Evolutionary conservation across 1,284 basidiomycete genomes (phyloP).

Genomic region (Meripilus lineatus): DNA sequence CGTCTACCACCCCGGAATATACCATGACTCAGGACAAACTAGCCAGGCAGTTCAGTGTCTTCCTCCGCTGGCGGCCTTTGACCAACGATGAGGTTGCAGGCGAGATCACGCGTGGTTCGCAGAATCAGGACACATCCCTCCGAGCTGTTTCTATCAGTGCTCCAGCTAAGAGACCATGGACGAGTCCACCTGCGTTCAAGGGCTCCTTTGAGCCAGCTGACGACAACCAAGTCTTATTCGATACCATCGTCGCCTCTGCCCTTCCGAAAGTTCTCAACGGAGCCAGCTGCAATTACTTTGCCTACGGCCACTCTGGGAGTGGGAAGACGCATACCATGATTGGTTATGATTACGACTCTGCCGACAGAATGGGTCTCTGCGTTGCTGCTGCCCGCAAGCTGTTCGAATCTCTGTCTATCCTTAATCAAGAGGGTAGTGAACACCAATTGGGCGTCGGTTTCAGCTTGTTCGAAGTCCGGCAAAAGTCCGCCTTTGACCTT

Average conservation of each 20-base stretch:
- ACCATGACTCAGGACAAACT: not conserved
- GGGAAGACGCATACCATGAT: not conserved
- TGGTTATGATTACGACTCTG: not conserved
- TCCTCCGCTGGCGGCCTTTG: not conserved
- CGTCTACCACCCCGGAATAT: not conserved
- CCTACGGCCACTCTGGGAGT: not conserved
- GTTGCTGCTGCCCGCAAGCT: not conserved
- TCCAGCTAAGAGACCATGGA: not conserved
- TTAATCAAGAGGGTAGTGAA: not conserved
- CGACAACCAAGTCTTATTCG: not conserved
- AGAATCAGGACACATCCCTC: not conserved
- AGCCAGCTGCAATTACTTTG: not conserved
- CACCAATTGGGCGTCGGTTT: not conserved
- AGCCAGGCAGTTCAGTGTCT: not conserved
- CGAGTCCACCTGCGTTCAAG: not conserved
- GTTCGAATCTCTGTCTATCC: not conserved
- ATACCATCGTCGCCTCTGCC: not conserved
- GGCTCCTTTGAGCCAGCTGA: not conserved
- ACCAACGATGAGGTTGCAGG: not conserved
- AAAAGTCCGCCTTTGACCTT: not conserved
- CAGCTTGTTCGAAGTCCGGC: not conserved
- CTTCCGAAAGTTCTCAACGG: not conserved
- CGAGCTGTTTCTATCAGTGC: not conserved
- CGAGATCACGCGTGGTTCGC: not conserved
- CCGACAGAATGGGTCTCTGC: not conserved